A percentile compares a stretch with the other conserved stretches of the same genome.
phyloP scores from a whole-genome alignment of 2,329 filamentous ascomycete species.

The Akanthomyces dipterigenus region DNA sequence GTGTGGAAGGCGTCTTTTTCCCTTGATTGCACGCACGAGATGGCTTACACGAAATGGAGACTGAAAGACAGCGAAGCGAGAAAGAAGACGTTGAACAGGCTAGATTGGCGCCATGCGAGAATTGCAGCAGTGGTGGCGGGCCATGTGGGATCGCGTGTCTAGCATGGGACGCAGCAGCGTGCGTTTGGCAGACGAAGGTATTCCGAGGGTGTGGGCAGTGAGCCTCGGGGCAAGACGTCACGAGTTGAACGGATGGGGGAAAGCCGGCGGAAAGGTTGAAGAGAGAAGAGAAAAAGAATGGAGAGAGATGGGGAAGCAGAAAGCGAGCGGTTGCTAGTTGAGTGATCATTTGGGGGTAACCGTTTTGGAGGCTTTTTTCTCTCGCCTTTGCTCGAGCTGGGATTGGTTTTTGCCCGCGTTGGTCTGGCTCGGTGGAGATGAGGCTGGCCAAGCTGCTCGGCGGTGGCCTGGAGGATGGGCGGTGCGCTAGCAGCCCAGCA shows the following conservation, averaged over 20 bases:
- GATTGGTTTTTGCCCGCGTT: conserved; percentile 1
- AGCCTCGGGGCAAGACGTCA: not conserved
- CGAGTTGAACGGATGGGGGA: not conserved
- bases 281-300: not conserved
- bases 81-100: not conserved
- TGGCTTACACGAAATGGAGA: not conserved
- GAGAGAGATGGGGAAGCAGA: conserved; percentile 5
- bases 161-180: not conserved
- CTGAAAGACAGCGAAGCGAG: not conserved
- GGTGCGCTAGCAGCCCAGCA: too few relatives aligned
- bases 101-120: conserved; percentile 7
- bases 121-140: not conserved
- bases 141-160: conserved; percentile 2
- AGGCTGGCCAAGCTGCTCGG: not conserved
- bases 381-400: not conserved
- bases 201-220: not conserved
- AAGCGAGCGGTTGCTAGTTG: not conserved
- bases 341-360: not conserved
- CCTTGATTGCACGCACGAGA: not conserved
- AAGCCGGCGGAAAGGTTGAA: not conserved
- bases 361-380: not conserved
- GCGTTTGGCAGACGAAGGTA: not conserved
- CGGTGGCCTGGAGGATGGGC: not conserved
- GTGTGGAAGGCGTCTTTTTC: not conserved
- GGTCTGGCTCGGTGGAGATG: conserved; percentile 5